Evolutionary conservation across 805 yeast genomes (phyloP).

Genomic region (Wickerhamiella dianesei): DNA sequence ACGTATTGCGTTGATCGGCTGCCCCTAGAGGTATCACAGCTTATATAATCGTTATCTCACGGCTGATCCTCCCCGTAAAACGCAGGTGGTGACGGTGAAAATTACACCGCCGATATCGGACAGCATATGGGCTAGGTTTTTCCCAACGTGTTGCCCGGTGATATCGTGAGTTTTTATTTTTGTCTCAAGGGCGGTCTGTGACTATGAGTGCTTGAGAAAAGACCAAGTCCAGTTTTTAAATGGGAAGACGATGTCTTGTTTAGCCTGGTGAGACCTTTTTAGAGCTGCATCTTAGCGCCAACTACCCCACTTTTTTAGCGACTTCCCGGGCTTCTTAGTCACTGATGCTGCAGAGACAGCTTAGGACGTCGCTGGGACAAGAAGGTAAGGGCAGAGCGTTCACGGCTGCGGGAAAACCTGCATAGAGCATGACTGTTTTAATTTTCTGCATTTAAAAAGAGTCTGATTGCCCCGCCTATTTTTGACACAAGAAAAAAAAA

Average conservation of each 20-base stretch:
- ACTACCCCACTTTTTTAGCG: not conserved
- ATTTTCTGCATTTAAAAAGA: not conserved
- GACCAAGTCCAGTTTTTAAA: too few species aligned
- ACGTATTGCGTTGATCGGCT: too few species aligned
- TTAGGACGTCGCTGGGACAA: not conserved
- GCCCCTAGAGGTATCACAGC: too few species aligned
- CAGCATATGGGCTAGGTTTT: not conserved
- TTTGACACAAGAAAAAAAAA: not conserved
- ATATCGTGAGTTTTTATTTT: too few species aligned
- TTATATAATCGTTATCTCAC: too few species aligned
- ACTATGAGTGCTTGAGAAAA: too few species aligned
- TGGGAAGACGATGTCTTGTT: too few species aligned
- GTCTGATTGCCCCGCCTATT: not conserved
- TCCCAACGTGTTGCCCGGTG: too few species aligned
- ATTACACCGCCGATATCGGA: not conserved
- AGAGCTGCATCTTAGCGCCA: too few species aligned
- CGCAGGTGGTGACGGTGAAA: not conserved
- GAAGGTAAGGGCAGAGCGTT: not conserved
- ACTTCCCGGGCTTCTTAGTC: not conserved
- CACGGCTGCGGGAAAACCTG: not conserved
- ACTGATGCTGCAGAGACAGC: not conserved
- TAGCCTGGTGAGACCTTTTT: too few species aligned
- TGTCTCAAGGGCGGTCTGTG: too few species aligned
- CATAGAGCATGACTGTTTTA: not conserved
- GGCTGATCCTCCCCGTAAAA: too few species aligned